phyloP scores from a whole-genome alignment of 2,329 filamentous ascomycete genomes.

The Pyricularia sp. region DNA sequence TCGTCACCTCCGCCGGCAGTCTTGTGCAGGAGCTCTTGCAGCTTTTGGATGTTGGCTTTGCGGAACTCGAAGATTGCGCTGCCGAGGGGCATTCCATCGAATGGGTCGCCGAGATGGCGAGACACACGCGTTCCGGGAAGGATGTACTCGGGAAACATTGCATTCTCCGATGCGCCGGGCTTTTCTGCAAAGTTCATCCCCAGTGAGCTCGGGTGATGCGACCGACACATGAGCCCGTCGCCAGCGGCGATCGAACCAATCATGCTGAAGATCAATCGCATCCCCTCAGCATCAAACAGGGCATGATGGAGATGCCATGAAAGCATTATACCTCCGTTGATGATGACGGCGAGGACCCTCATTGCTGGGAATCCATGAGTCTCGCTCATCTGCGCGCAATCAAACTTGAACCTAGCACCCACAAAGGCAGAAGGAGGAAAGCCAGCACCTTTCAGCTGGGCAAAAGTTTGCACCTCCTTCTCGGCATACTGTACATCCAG shows the following conservation, averaged over 20 bases:
- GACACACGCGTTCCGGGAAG: background rate
- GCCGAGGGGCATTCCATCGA: background rate
- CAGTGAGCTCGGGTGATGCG: background rate
- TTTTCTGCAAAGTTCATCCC: background rate
- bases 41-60: background rate
- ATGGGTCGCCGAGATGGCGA: background rate
- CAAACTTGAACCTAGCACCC: background rate
- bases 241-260: background rate
- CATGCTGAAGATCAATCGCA: background rate
- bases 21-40: background rate
- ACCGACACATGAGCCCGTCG: background rate
- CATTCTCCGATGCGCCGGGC: background rate
- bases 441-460: background rate
- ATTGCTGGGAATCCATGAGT: background rate
- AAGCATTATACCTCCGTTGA: background rate
- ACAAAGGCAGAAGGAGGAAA: constrained; percentile 2
- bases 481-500: background rate
- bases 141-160: background rate
- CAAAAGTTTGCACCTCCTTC: background rate
- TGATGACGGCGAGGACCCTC: background rate
- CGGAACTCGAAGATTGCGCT: background rate
- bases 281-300: background rate
- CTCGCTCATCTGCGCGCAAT: background rate
- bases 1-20: background rate
- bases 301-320: background rate